phyloP scores from a whole-genome alignment of 805 yeast genomes.

The Myxozyma melibiosi region DNA sequence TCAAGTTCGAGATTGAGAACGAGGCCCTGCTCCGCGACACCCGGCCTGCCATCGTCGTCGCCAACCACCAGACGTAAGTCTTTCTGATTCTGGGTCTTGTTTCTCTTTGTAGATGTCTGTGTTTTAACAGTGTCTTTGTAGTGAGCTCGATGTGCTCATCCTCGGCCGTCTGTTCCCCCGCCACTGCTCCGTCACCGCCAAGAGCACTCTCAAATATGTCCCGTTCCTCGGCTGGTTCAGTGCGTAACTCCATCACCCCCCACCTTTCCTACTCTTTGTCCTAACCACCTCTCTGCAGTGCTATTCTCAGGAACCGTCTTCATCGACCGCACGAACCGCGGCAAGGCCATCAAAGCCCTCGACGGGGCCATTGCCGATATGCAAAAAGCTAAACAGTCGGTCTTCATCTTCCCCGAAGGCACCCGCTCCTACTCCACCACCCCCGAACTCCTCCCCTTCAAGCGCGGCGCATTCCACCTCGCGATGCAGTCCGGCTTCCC shows the following conservation, averaged over 20 bases:
- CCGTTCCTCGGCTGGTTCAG: slow-evolving; percentile 95
- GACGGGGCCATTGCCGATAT: slow-evolving; percentile 66
- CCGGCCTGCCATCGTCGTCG: slow-evolving; percentile 75
- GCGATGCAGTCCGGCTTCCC: slow-evolving; percentile 93
- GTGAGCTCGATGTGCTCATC: slow-evolving; percentile 79
- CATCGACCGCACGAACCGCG: slow-evolving; percentile 77
- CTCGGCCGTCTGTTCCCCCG: slow-evolving; percentile 84
- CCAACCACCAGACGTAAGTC: slow-evolving; percentile 73
- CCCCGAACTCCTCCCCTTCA: slow-evolving; percentile 79
- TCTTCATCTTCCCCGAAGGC: slow-evolving; percentile 96
- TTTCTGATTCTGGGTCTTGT: not conserved
- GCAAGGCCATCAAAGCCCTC: slow-evolving; percentile 73
- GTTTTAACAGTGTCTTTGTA: not conserved
- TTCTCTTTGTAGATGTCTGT: not conserved
- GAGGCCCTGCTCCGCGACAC: slow-evolving; percentile 54
- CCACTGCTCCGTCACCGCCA: slow-evolving; percentile 90
- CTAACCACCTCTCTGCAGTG: slow-evolving; percentile 50
- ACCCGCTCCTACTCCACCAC: slow-evolving; percentile 79
- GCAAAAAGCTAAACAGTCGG: slow-evolving; percentile 64
- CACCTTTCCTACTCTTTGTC: not conserved
- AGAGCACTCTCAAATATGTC: slow-evolving; percentile 74
- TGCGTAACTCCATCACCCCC: too few species aligned
- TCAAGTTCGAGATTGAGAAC: slow-evolving; percentile 68
- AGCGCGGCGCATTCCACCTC: slow-evolving; percentile 97
- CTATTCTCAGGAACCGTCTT: slow-evolving; percentile 85